A percentile compares a stretch with the other conserved stretches of the same genome.
Conservation (phyloP, 768 basidiomycete species). For the Pleurotus salmoneostramineus region DNA sequence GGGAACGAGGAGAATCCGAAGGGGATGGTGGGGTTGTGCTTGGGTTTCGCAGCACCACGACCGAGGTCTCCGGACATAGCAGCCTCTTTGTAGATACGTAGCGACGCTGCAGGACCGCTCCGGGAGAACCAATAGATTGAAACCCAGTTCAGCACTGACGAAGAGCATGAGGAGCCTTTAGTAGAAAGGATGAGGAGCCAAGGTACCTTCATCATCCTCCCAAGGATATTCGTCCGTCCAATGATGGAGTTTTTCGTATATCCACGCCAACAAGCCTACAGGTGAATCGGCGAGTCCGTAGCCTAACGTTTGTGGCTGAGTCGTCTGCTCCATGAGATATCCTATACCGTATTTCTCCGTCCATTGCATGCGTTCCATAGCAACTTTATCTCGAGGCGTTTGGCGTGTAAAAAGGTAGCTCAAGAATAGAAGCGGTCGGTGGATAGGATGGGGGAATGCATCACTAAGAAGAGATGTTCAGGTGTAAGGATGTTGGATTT, state of each 20-base stretch:
- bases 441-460: conserved; percentile 1
- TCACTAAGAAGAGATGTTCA: background rate
- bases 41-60: background rate
- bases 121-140: conserved; percentile 62
- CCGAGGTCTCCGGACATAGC: conserved; percentile 11
- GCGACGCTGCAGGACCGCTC: conserved; percentile 51
- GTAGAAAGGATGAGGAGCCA: no score
- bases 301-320: conserved; percentile 33
- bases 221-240: conserved; percentile 54
- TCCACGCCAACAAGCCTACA: conserved; percentile 35
- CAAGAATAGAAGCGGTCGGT: conserved; percentile 1
- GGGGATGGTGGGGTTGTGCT: background rate
- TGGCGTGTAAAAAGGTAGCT: background rate
- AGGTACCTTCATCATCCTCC: conserved; percentile 32
- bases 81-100: conserved; percentile 55
- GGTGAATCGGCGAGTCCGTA: conserved; percentile 43
- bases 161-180: background rate
- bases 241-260: conserved; percentile 45
- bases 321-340: conserved; percentile 24
- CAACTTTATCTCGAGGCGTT: conserved; percentile 27
- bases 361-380: conserved; percentile 22
- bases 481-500: background rate
- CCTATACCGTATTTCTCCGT: conserved; percentile 20
- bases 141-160: conserved; percentile 56
- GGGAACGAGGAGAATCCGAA: conserved; percentile 18